A percentile compares a stretch with the other conserved stretches of the same genome.
Conservation (phyloP, 768 basidiomycete species). For the Hygrophoropsis aurantiaca region DNA sequence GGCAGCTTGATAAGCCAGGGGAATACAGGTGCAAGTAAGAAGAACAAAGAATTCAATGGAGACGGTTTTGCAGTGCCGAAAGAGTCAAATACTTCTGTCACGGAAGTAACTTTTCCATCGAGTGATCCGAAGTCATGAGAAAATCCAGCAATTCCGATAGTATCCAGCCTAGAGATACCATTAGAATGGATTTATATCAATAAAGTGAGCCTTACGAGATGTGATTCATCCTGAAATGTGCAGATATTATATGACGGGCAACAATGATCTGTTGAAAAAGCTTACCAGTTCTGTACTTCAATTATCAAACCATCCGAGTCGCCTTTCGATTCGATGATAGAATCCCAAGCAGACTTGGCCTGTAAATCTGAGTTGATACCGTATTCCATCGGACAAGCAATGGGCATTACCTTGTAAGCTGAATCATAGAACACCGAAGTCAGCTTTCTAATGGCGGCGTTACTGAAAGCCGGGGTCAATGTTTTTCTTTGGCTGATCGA, state of each 20-base stretch:
- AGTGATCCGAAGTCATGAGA: slow-evolving; percentile 45
- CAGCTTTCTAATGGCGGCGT: slow-evolving; percentile 36
- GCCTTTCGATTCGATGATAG: slow-evolving; percentile 18
- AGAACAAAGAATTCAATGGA: slow-evolving; percentile 5
- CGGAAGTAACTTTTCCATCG: slow-evolving; percentile 30
- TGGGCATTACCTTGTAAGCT: slow-evolving; percentile 39
- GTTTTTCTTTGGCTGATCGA: slow-evolving; percentile 34
- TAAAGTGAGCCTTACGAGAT: slow-evolving; percentile 34
- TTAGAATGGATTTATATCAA: not conserved
- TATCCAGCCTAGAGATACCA: slow-evolving; percentile 35
- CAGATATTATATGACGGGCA: not conserved
- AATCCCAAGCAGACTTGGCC: slow-evolving; percentile 33
- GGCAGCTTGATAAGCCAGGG: slow-evolving; percentile 34
- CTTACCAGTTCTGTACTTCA: slow-evolving; percentile 47
- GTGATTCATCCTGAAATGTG: slow-evolving; percentile 40
- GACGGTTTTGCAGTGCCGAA: slow-evolving; percentile 15
- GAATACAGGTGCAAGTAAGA: slow-evolving; percentile 26
- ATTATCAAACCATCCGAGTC: slow-evolving; percentile 31
- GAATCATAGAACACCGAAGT: slow-evolving; percentile 41
- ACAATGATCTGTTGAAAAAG: not conserved
- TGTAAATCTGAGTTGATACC: slow-evolving; percentile 3
- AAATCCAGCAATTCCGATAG: slow-evolving; percentile 45
- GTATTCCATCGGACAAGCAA: not conserved
- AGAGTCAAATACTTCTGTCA: slow-evolving; percentile 25
- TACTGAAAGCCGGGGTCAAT: slow-evolving; percentile 41